A percentile compares a stretch with the other conserved stretches of the same genome.
These are phyloP conservation scores for Serendipita sp. DNA, from an alignment of 768 basidiomycete species.

Conservation along the genomic window DNA sequence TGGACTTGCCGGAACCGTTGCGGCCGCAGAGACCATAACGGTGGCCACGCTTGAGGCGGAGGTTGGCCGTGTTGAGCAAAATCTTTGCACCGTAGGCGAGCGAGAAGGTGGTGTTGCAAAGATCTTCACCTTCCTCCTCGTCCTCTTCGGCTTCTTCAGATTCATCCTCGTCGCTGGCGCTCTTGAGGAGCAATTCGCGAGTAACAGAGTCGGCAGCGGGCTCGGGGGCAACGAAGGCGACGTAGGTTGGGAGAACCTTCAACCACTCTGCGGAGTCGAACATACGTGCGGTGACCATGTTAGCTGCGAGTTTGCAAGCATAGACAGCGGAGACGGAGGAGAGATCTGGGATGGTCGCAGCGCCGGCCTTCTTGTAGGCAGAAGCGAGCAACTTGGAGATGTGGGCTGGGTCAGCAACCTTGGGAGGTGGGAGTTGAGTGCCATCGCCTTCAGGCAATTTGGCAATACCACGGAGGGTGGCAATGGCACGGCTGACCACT, in stretches of 20 bases:
- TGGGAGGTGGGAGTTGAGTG: slow-evolving; percentile 77
- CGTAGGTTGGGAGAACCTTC: slow-evolving; percentile 58
- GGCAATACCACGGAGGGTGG: slow-evolving; percentile 88
- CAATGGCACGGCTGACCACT: slow-evolving; percentile 80
- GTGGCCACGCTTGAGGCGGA: slow-evolving; percentile 96
- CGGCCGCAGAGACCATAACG: slow-evolving; percentile 97
- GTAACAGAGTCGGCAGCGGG: slow-evolving; percentile 53
- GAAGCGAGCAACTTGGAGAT: slow-evolving; percentile 48
- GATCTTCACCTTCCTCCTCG: slow-evolving; percentile 95
- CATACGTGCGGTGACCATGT: slow-evolving; percentile 79
- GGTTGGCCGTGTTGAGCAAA: slow-evolving; percentile 85
- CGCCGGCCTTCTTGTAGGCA: slow-evolving; percentile 76
- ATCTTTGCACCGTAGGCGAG: slow-evolving; percentile 99
- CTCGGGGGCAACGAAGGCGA: slow-evolving; percentile 44
- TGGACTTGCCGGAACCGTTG: slow-evolving; percentile 69
- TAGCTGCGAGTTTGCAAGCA: slow-evolving; percentile 62
- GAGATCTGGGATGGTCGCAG: slow-evolving; percentile 35
- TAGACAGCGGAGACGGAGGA: slow-evolving; percentile 47
- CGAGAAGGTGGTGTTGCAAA: slow-evolving; percentile 98
- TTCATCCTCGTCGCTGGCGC: slow-evolving; percentile 59
- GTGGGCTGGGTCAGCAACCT: slow-evolving; percentile 52
- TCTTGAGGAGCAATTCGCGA: slow-evolving; percentile 80
- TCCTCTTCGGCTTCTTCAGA: slow-evolving; percentile 60
- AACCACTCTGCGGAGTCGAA: slow-evolving; percentile 77
- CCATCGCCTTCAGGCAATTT: slow-evolving; percentile 80